A percentile compares a stretch with the other conserved stretches of the same genome.
phyloP scores from a whole-genome alignment of 2,329 filamentous ascomycete species.

The Zasmidium angulare region DNA sequence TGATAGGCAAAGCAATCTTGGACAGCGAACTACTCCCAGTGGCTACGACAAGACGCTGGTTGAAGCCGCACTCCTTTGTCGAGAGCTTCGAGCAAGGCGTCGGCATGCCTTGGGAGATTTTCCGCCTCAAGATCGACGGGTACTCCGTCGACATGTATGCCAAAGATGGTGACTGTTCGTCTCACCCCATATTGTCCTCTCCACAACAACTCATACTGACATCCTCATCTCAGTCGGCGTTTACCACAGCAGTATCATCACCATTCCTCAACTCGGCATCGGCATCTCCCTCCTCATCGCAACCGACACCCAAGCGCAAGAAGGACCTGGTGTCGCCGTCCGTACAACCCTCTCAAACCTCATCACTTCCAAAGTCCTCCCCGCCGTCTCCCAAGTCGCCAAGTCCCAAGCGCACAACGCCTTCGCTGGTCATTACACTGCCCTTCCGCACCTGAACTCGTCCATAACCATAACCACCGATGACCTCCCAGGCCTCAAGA shows the following conservation, averaged over 20 bases:
- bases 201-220: constrained; percentile 29
- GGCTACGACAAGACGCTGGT: constrained; percentile 45
- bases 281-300: constrained; percentile 44
- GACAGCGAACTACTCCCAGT: constrained; percentile 43
- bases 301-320: neutral
- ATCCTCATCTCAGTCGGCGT: constrained; percentile 21
- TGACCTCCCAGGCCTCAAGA: constrained; percentile 1
- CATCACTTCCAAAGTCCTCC: neutral
- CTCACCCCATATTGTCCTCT: neutral
- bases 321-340: neutral
- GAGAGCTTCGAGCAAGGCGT: constrained; percentile 38
- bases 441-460: neutral
- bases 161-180: constrained; percentile 42
- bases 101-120: constrained; percentile 52
- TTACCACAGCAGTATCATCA: constrained; percentile 29
- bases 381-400: neutral
- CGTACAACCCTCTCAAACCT: neutral
- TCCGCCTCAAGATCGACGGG: constrained; percentile 40
- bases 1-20: constrained; percentile 44
- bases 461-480: neutral
- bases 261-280: constrained; percentile 51
- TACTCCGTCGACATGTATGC: constrained; percentile 49
- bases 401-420: neutral
- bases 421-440: constrained; percentile 1
- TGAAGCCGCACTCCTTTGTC: constrained; percentile 45